Conservation (phyloP, 192 early-diverging fungal species). For the Backusella circina region DNA sequence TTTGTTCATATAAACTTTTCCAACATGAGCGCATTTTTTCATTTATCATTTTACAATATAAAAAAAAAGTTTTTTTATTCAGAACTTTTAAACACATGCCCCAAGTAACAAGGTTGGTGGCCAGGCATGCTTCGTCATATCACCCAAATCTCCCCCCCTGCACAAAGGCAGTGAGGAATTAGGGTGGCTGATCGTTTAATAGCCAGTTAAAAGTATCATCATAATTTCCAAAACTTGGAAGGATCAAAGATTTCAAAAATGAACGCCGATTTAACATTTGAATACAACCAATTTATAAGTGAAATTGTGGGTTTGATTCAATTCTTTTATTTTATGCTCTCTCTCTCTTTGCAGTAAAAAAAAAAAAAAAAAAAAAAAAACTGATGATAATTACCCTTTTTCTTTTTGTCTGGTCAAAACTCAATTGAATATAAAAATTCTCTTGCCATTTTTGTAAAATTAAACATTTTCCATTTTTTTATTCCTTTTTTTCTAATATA, state of each 20-base stretch:
- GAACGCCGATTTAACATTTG: background rate
- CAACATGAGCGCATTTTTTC: too few relatives aligned
- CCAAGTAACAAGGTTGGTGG: conserved; percentile 12
- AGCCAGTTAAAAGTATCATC: conserved; percentile 12
- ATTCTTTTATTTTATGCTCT: background rate
- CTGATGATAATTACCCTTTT: too few relatives aligned
- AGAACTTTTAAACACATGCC: conserved; percentile 10
- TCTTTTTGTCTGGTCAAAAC: too few relatives aligned
- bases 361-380: background rate
- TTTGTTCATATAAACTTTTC: too few relatives aligned
- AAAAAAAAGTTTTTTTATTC: background rate
- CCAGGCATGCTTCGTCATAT: conserved; percentile 15
- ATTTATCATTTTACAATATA: too few relatives aligned
- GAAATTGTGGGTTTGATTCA: background rate
- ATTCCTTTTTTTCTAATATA: background rate
- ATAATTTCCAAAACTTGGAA: conserved; percentile 22
- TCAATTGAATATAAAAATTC: background rate
- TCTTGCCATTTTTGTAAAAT: background rate
- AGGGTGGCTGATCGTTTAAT: background rate
- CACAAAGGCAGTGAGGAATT: background rate
- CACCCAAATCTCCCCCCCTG: background rate
- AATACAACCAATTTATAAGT: background rate
- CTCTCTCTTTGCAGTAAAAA: background rate
- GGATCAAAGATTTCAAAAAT: background rate
- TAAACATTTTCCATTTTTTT: background rate